Evolutionary conservation across 2,329 filamentous ascomycete species (phyloP).

Genomic region (Pseudonectria foliicola): DNA sequence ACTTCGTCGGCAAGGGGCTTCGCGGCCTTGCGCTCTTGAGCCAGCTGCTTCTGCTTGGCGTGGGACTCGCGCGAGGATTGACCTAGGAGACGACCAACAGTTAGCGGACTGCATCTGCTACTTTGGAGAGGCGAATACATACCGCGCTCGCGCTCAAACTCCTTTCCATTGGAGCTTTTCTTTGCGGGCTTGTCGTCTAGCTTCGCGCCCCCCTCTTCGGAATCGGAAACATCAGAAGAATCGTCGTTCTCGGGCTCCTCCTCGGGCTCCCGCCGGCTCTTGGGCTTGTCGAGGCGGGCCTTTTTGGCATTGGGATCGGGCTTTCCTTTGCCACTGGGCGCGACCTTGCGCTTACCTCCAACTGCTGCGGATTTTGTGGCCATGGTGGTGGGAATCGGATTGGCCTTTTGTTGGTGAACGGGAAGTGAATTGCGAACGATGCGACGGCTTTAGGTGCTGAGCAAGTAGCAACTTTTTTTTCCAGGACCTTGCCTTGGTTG

Average conservation of each 20-base stretch:
- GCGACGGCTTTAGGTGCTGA: too few species aligned
- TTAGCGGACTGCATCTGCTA: constrained; percentile 1
- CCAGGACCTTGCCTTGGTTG: too few species aligned
- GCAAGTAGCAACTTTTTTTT: too few species aligned
- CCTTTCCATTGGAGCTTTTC: constrained; percentile 30
- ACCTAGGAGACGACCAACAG: constrained; percentile 30
- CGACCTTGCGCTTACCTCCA: constrained; percentile 52
- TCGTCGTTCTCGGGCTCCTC: constrained; percentile 36
- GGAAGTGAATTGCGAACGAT: not conserved
- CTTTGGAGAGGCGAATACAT: constrained; percentile 12
- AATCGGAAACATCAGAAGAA: constrained; percentile 40
- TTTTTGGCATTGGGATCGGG: constrained; percentile 44
- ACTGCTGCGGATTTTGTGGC: constrained; percentile 39
- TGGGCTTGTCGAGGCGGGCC: constrained; percentile 34
- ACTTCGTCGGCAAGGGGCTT: constrained; percentile 92
- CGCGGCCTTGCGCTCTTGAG: constrained; percentile 79
- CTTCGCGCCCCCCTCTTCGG: constrained; percentile 46
- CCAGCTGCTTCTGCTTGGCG: constrained; percentile 83
- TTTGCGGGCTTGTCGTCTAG: constrained; percentile 35
- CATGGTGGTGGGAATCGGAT: constrained; percentile 29
- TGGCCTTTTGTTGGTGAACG: constrained; percentile 4
- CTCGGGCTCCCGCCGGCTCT: constrained; percentile 29
- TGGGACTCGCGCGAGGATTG: constrained; percentile 79
- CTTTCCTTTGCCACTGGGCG: constrained; percentile 36
- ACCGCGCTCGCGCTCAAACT: constrained; percentile 39